A percentile compares a stretch with the other conserved stretches of the same genome.
These are phyloP conservation scores for Kingdonia uniflora DNA, from an alignment of 164 flowering plant species.

Conservation along the genomic window DNA sequence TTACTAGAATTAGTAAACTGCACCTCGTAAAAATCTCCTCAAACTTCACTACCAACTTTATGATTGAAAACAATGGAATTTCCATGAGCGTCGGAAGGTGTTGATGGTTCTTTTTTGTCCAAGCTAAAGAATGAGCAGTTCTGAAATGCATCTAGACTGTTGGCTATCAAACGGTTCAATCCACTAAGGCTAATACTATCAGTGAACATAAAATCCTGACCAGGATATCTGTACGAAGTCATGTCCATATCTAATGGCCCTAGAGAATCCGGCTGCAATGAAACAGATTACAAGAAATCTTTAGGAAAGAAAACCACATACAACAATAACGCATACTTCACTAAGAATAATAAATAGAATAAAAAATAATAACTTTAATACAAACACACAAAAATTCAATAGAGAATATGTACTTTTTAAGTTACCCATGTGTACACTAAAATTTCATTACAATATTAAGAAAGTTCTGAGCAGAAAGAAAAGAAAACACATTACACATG, in stretches of 20 bases:
- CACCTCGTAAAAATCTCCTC: too few relatives aligned
- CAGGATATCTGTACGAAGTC: conserved; percentile 54
- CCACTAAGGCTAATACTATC: conserved; percentile 67
- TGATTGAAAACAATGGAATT: conserved; percentile 28
- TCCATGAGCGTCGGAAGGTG: conserved; percentile 34
- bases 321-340: too few relatives aligned
- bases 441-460: too few relatives aligned
- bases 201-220: conserved; percentile 51
- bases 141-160: conserved; percentile 89
- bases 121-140: conserved; percentile 63
- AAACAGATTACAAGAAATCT: conserved; percentile 5
- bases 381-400: too few relatives aligned
- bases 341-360: too few relatives aligned
- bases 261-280: conserved; percentile 81
- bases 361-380: too few relatives aligned
- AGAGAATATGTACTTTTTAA: too few relatives aligned
- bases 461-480: too few relatives aligned
- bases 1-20: too few relatives aligned
- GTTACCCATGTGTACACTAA: too few relatives aligned
- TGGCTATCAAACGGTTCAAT: conserved; percentile 71
- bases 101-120: conserved; percentile 54
- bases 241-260: conserved; percentile 86
- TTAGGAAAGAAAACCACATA: too few relatives aligned
- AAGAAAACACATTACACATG: too few relatives aligned
- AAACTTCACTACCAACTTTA: conserved; percentile 34